These are phyloP conservation scores for Penicillium pancosmium DNA, from an alignment of 495 filamentous ascomycete genomes.

Conservation along the genomic window DNA sequence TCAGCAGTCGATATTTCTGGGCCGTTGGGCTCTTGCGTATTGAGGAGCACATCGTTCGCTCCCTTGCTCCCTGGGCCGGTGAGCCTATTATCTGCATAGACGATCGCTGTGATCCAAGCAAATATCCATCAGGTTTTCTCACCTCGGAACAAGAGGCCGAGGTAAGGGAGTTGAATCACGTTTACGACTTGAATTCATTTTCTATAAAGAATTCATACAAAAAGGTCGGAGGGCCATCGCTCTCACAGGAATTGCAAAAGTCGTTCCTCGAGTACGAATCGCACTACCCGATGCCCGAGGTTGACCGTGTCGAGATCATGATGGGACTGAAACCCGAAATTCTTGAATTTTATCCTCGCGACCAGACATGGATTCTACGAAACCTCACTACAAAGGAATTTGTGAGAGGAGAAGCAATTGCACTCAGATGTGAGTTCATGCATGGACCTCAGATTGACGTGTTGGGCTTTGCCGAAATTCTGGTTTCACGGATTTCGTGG, in stretches of 20 bases:
- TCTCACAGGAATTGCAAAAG: conserved; percentile 13
- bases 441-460: conserved; percentile 24
- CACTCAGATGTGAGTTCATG: conserved; percentile 16
- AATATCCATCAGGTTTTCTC: conserved; percentile 11
- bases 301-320: conserved; percentile 16
- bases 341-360: conserved; percentile 18
- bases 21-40: conserved; percentile 19
- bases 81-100: conserved; percentile 20
- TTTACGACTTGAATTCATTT: conserved; percentile 6
- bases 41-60: conserved; percentile 17
- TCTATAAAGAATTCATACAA: conserved; percentile 11
- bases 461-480: conserved; percentile 19
- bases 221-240: conserved; percentile 8
- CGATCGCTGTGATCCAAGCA: conserved; percentile 8
- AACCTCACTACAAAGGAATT: conserved; percentile 25
- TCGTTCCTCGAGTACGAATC: conserved; percentile 13
- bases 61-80: conserved; percentile 21
- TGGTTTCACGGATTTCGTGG: conserved; percentile 21
- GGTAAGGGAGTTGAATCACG: conserved; percentile 6
- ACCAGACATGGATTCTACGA: conserved; percentile 20
- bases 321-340: conserved; percentile 23
- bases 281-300: conserved; percentile 11
- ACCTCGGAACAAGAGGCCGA: conserved; percentile 4
- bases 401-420: conserved; percentile 20
- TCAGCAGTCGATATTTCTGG: conserved; percentile 23